Conservation (phyloP, 176 grass and related monocot genomes). For the Pharus latifolius region DNA sequence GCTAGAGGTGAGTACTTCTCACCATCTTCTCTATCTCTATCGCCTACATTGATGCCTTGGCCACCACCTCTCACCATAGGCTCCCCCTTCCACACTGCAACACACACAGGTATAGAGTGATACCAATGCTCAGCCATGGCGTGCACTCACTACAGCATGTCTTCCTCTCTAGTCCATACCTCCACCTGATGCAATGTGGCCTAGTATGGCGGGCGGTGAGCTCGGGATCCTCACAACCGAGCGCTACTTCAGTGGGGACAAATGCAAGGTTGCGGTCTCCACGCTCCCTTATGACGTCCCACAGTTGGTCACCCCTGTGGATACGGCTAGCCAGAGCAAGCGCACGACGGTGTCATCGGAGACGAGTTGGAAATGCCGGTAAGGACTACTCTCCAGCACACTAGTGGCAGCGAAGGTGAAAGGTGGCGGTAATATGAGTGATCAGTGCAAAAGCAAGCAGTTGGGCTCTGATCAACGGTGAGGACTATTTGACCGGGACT, state of each 20-base stretch:
- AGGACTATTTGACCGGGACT: constrained; percentile 34
- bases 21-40: too few species aligned
- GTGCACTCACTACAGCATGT: too few species aligned
- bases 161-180: background rate
- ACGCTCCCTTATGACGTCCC: background rate
- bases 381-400: constrained; percentile 18
- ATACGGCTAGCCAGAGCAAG: constrained; percentile 6
- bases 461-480: background rate
- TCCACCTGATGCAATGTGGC: background rate
- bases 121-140: too few species aligned
- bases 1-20: too few species aligned
- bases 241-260: constrained; percentile 42
- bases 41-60: too few species aligned
- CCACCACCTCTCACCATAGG: too few species aligned
- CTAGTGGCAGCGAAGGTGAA: background rate
- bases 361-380: constrained; percentile 56
- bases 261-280: background rate
- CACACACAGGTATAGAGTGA: constrained; percentile 29
- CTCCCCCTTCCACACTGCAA: too few species aligned
- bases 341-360: constrained; percentile 31
- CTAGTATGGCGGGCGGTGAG: constrained; percentile 1
- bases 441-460: background rate
- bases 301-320: background rate
- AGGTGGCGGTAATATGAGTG: background rate
- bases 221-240: constrained; percentile 62